Conservation (phyloP, 768 basidiomycete species). For the Leccinum broughii region DNA sequence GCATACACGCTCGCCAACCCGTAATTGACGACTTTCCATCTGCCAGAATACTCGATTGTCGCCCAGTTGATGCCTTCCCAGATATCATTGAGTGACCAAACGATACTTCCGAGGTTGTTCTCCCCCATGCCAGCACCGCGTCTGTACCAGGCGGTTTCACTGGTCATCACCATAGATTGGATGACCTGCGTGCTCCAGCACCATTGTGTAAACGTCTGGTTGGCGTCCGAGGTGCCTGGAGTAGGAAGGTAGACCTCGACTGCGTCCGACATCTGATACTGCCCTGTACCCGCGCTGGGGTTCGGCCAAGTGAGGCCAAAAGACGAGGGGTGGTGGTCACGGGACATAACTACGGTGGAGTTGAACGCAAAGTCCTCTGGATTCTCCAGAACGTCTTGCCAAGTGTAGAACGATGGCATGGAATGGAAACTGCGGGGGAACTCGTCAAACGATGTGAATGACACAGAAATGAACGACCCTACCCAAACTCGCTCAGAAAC, state of each 20-base stretch:
- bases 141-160: conserved; percentile 55
- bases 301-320: conserved; percentile 48
- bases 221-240: conserved; percentile 47
- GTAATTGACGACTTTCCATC: conserved; percentile 62
- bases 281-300: conserved; percentile 53
- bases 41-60: conserved; percentile 54
- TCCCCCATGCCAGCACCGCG: conserved; percentile 58
- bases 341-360: conserved; percentile 54
- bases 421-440: conserved; percentile 51
- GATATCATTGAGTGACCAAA: conserved; percentile 63
- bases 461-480: conserved; percentile 9
- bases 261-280: conserved; percentile 50
- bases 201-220: conserved; percentile 64
- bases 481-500: conserved; percentile 64
- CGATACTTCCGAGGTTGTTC: conserved; percentile 56
- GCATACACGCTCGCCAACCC: conserved; percentile 45
- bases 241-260: conserved; percentile 58
- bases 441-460: neutral
- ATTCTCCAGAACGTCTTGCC: conserved; percentile 54
- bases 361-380: conserved; percentile 57
- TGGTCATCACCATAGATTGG: conserved; percentile 57
- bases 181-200: conserved; percentile 63
- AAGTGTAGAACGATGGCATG: conserved; percentile 61
- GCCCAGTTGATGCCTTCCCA: conserved; percentile 62
- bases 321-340: conserved; percentile 59